Evolutionary conservation across 2,329 filamentous ascomycete genomes (phyloP), one percentile per base, ranked within the genome.

Genomic region (Cladosporium sp.): DNA sequence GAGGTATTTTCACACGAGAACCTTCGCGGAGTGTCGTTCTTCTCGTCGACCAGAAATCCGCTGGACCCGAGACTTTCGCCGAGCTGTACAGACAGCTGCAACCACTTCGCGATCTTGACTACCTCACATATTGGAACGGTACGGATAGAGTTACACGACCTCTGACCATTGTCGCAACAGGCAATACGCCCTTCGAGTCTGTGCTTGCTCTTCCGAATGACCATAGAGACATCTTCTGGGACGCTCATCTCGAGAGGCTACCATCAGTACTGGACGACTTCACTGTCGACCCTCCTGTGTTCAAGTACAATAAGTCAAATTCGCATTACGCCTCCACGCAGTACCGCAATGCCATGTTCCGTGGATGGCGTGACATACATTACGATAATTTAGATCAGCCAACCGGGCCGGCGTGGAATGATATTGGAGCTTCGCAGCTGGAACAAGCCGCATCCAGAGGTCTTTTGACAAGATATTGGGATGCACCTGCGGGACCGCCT

Each of bases 401-500:
- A 15, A 32, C 28, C 10, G 41, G 41, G n/a, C 59, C 59, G n/a
- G 44, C 51, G 21, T 49, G 59, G 14, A 38, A 32, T 14, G 63
- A 59, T 59, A 62, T 62, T 2, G 12, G 18, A 21, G 44, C 8
- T 5, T 52, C 59, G 28, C 44, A 62, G 32, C 28, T 52, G 3
- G 44, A 62, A 28, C 44, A 62, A 30, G 59, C 59, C 6, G 47
- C 32, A 4, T 34, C 59, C 12, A 52, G 87, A 73, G 87, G 87
- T 0, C 76, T 90, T 55, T 83, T 84, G 71, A 83, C 82, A 5
- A 76, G 88, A 64, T 89, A 88, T 71, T 90, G 88, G 88, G 83
- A 84, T 30, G 76, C 84, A 11, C 87, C 87, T 0, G 74, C 75
- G 18, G 88, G 86, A 86, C 87, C 87, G 1, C 71, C 85, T 5